phyloP scores from a whole-genome alignment of 345 rosid species.

The Aurinia saxatilis region DNA sequence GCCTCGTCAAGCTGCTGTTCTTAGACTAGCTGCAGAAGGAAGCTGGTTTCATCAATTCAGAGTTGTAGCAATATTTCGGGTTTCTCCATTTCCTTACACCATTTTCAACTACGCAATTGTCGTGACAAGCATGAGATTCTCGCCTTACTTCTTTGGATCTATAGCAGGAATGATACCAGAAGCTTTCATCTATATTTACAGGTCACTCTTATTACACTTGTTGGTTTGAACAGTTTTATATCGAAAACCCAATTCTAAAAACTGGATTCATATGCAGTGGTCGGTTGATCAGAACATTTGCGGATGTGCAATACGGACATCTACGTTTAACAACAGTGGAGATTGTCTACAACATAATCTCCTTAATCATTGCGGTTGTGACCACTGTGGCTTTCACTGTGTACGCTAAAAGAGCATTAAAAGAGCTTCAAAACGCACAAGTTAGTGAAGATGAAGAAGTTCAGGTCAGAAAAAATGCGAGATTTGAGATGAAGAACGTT shows the following conservation, averaged over 20 bases:
- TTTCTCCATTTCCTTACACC: slow-evolving; percentile 98
- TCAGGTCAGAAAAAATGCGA: slow-evolving; percentile 8
- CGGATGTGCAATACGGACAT: slow-evolving; percentile 63
- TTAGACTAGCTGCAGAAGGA: slow-evolving; percentile 89
- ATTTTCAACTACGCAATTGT: slow-evolving; percentile 91
- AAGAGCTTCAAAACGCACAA: slow-evolving; percentile 44
- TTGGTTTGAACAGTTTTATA: no score
- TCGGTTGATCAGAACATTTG: slow-evolving; percentile 57
- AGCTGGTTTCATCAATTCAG: slow-evolving; percentile 91
- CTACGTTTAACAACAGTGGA: slow-evolving; percentile 52
- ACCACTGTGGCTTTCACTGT: slow-evolving; percentile 60
- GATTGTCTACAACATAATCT: slow-evolving; percentile 60
- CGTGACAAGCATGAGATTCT: slow-evolving; percentile 76
- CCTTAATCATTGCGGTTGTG: slow-evolving; percentile 52
- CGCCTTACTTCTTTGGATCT: slow-evolving; percentile 89
- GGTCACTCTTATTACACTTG: slow-evolving; percentile 37
- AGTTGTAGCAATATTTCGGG: slow-evolving; percentile 82
- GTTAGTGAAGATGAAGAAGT: slow-evolving; percentile 21
- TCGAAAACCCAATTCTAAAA: background rate
- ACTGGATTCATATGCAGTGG: slow-evolving; percentile 51
- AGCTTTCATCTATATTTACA: slow-evolving; percentile 91
- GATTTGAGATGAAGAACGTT: slow-evolving; percentile 49
- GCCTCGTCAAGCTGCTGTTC: slow-evolving; percentile 81
- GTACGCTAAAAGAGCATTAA: slow-evolving; percentile 55
- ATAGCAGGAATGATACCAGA: slow-evolving; percentile 94